These are phyloP conservation scores for Yueomyces sp. DNA, from an alignment of 1,139 yeast genomes.

Conservation along the genomic window DNA sequence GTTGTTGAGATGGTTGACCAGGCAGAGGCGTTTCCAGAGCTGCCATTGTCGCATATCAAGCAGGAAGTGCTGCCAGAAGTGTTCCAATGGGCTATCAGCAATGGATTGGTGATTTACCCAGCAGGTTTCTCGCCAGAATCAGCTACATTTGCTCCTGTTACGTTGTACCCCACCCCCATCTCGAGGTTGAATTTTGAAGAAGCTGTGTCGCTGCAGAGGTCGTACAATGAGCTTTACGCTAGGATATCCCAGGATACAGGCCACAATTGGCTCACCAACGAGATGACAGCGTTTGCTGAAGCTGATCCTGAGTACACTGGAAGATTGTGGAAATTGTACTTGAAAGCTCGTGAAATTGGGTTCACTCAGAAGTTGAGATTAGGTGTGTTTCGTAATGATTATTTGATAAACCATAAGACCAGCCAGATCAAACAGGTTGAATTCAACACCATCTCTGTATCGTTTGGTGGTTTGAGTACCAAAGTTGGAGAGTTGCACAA, in stretches of 20 bases:
- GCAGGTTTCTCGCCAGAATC: slow-evolving; percentile 33
- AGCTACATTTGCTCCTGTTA: slow-evolving; percentile 68
- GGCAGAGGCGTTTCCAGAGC: slow-evolving; percentile 4
- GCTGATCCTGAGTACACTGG: slow-evolving; percentile 76
- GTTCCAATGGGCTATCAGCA: slow-evolving; percentile 64
- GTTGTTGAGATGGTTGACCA: not conserved
- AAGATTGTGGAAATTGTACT: slow-evolving; percentile 49
- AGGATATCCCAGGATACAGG: slow-evolving; percentile 40
- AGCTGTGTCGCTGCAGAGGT: slow-evolving; percentile 56
- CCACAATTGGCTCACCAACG: slow-evolving; percentile 46
- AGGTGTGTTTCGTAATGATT: slow-evolving; percentile 86
- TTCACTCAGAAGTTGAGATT: slow-evolving; percentile 59
- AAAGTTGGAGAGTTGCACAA: slow-evolving; percentile 69
- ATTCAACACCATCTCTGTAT: slow-evolving; percentile 89
- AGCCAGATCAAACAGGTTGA: slow-evolving; percentile 76
- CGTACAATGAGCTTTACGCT: slow-evolving; percentile 65
- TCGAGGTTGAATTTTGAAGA: slow-evolving; percentile 52
- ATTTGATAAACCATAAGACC: slow-evolving; percentile 50
- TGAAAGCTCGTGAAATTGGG: slow-evolving; percentile 34
- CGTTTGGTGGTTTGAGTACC: slow-evolving; percentile 83
- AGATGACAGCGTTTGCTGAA: slow-evolving; percentile 41
- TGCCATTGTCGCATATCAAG: slow-evolving; percentile 5
- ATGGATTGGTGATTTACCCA: slow-evolving; percentile 73
- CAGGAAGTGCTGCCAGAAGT: slow-evolving; percentile 31
- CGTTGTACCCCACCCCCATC: slow-evolving; percentile 83